These are phyloP conservation scores for Botrytis fragariae DNA, from an alignment of 2,329 filamentous ascomycete species.

Conservation along the genomic window DNA sequence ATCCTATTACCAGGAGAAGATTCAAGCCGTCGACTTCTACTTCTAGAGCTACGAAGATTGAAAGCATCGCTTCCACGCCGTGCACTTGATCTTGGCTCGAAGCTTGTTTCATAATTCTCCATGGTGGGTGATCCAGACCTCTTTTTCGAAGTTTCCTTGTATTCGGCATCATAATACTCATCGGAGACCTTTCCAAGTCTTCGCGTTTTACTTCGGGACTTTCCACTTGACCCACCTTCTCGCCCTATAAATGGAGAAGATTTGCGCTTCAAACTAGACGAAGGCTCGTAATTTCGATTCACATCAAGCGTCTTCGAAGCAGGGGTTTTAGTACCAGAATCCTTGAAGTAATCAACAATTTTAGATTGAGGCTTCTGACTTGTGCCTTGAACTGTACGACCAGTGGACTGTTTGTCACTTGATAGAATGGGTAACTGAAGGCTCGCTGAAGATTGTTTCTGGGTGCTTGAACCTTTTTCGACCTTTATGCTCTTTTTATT, in stretches of 20 bases:
- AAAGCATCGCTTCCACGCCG: neutral
- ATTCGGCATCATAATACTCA: conserved; percentile 1
- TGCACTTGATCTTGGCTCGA: neutral
- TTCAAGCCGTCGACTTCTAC: conserved; percentile 8
- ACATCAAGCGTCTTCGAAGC: neutral
- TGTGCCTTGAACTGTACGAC: neutral
- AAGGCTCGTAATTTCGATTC: neutral
- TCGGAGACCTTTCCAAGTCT: neutral
- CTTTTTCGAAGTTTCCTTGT: neutral
- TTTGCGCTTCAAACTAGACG: conserved; percentile 4
- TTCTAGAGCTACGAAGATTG: conserved; percentile 3
- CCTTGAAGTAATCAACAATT: conserved; percentile 6
- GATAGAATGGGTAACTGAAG: neutral
- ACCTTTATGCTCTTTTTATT: neutral
- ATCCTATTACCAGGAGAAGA: neutral
- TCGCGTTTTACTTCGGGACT: conserved; percentile 6
- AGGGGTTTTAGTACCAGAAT: neutral
- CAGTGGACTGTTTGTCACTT: neutral
- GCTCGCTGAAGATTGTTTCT: neutral
- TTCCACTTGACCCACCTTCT: neutral
- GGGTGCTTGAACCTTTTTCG: too few species aligned
- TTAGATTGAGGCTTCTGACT: neutral
- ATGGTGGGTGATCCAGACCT: neutral
- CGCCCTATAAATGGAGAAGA: neutral
- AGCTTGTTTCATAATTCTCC: neutral